phyloP scores from a whole-genome alignment of 2,329 filamentous ascomycete species.

The Phoma herbarum region DNA sequence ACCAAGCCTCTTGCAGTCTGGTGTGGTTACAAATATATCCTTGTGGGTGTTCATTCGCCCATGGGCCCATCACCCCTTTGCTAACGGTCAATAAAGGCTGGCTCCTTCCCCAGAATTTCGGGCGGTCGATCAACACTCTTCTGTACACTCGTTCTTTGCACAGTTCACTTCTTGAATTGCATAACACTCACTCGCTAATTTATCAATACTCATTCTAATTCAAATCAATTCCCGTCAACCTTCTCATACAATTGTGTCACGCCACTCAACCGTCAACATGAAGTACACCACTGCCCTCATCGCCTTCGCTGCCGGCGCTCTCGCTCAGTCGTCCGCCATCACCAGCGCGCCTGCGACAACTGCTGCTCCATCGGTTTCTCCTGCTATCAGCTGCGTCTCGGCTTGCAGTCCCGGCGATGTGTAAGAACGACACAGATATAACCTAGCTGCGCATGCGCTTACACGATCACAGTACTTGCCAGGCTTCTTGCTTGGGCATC shows the following conservation, averaged over 20 bases:
- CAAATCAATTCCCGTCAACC: not conserved
- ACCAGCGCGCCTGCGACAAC: slow-evolving; percentile 49
- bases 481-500: slow-evolving; percentile 60
- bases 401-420: slow-evolving; percentile 56
- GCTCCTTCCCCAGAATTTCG: slow-evolving; percentile 14
- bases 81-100: slow-evolving; percentile 15
- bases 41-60: slow-evolving; percentile 11
- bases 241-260: slow-evolving; percentile 9
- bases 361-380: slow-evolving; percentile 31
- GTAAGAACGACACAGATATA: slow-evolving; percentile 33
- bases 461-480: slow-evolving; percentile 49
- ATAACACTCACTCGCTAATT: slow-evolving; percentile 20
- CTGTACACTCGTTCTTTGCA: slow-evolving; percentile 20
- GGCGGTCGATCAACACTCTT: slow-evolving; percentile 10
- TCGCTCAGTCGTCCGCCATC: slow-evolving; percentile 54
- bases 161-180: slow-evolving; percentile 15
- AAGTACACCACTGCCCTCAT: slow-evolving; percentile 57
- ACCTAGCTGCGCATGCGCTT: not conserved
- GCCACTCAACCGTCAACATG: slow-evolving; percentile 43
- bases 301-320: slow-evolving; percentile 56
- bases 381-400: slow-evolving; percentile 45
- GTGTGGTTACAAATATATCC: slow-evolving; percentile 9
- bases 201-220: slow-evolving; percentile 13
- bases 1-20: slow-evolving; percentile 6
- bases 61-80: slow-evolving; percentile 12